Percentiles rank a stretch among this genome's conserved stretches.
phyloP scores from a whole-genome alignment of 495 filamentous ascomycete genomes.

The Letharia lupina region DNA sequence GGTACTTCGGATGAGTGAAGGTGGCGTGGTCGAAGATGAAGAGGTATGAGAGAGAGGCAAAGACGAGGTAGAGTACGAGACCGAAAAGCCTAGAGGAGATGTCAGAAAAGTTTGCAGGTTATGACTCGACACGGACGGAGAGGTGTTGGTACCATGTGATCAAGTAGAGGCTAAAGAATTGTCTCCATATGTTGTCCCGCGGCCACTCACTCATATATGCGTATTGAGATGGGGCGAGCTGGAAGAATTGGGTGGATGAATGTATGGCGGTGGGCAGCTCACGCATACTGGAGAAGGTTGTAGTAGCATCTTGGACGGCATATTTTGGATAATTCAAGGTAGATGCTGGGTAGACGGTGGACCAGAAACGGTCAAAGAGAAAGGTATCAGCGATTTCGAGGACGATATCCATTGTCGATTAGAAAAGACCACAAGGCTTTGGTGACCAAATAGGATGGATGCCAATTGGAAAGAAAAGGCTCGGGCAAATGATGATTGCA shows the following conservation, averaged over 20 bases:
- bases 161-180: conserved; percentile 64
- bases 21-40: conserved; percentile 93
- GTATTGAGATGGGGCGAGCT: conserved; percentile 60
- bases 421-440: neutral
- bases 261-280: conserved; percentile 50
- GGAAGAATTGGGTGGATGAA: conserved; percentile 63
- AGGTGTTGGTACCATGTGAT: conserved; percentile 66
- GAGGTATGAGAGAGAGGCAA: conserved; percentile 73
- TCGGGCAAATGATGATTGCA: neutral
- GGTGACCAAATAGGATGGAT: conserved; percentile 9
- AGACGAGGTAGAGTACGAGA: conserved; percentile 72
- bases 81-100: conserved; percentile 64
- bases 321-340: conserved; percentile 30
- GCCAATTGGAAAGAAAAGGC: neutral
- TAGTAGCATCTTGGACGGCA: conserved; percentile 24
- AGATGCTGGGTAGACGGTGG: conserved; percentile 55
- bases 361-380: conserved; percentile 74
- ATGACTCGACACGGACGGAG: neutral
- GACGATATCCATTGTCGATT: conserved; percentile 71
- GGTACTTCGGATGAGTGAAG: conserved; percentile 85
- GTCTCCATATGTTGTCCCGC: conserved; percentile 72
- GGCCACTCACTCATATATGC: conserved; percentile 77
- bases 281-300: conserved; percentile 33
- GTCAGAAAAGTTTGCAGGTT: neutral
- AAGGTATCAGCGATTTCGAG: conserved; percentile 81